These are phyloP conservation scores for Schwanniomyces vanrijiae DNA, from an alignment of 805 yeast genomes.

Conservation along the genomic window DNA sequence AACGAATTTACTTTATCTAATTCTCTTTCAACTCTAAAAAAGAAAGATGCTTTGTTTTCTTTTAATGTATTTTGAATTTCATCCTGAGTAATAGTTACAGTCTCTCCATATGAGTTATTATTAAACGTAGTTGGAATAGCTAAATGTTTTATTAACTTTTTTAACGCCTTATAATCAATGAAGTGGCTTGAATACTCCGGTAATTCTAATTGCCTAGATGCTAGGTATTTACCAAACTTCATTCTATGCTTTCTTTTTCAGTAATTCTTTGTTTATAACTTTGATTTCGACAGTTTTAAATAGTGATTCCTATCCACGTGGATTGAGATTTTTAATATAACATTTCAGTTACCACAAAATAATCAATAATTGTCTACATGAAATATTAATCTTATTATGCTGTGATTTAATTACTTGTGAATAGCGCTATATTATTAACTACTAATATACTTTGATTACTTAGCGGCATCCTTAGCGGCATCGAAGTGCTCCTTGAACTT, in stretches of 20 bases:
- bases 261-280: neutral
- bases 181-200: conserved; percentile 95
- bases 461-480: conserved; percentile 60
- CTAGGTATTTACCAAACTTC: conserved; percentile 97
- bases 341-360: neutral
- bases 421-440: conserved; percentile 1
- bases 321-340: neutral
- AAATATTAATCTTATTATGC: neutral
- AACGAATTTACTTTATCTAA: conserved; percentile 93
- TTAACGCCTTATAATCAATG: conserved; percentile 90
- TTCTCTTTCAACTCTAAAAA: conserved; percentile 90
- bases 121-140: conserved; percentile 43
- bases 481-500: conserved; percentile 91
- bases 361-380: neutral
- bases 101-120: conserved; percentile 3
- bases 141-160: conserved; percentile 84
- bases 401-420: conserved; percentile 1
- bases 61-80: conserved; percentile 55
- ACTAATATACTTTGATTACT: neutral
- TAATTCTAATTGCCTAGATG: conserved; percentile 88
- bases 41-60: conserved; percentile 87
- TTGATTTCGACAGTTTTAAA: neutral
- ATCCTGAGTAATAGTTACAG: conserved; percentile 17
- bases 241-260: conserved; percentile 13
- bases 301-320: neutral